Conservation (phyloP, 176 grass and related monocot genomes). For the Carex parvula region DNA sequence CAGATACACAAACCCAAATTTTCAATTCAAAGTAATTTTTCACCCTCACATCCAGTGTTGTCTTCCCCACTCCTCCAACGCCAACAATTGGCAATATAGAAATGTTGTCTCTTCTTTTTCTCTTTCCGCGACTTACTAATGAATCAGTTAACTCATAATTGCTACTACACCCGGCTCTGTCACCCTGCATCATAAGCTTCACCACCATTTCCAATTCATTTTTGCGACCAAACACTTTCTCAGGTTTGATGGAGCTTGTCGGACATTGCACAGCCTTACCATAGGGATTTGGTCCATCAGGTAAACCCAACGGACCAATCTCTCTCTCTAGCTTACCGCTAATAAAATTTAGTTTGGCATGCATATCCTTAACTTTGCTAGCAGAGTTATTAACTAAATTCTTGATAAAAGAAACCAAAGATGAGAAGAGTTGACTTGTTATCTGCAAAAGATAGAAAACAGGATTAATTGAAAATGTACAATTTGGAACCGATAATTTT, state of each 20-base stretch:
- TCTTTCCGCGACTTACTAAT: neutral
- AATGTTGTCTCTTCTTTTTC: neutral
- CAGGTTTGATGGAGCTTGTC: neutral
- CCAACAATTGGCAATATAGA: conserved; percentile 22
- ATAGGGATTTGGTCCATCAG: neutral
- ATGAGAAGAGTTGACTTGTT: neutral
- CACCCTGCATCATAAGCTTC: neutral
- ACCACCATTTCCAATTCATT: neutral
- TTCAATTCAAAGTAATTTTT: neutral
- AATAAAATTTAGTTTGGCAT: neutral
- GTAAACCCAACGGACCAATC: neutral
- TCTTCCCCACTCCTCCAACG: conserved; percentile 26
- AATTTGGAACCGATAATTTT: no score
- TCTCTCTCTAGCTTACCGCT: neutral
- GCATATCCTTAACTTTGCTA: neutral
- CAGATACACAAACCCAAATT: conserved; percentile 31
- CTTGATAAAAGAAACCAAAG: neutral
- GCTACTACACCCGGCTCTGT: no score
- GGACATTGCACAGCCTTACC: neutral
- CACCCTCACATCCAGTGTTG: conserved; percentile 9
- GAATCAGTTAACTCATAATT: neutral
- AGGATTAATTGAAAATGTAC: neutral
- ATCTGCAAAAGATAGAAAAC: neutral
- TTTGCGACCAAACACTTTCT: neutral
- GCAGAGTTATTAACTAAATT: neutral